Percentiles rank a stretch among this genome's conserved stretches.
phyloP scores from a whole-genome alignment of 306 rosid genomes.

The Vigna unguiculata region DNA sequence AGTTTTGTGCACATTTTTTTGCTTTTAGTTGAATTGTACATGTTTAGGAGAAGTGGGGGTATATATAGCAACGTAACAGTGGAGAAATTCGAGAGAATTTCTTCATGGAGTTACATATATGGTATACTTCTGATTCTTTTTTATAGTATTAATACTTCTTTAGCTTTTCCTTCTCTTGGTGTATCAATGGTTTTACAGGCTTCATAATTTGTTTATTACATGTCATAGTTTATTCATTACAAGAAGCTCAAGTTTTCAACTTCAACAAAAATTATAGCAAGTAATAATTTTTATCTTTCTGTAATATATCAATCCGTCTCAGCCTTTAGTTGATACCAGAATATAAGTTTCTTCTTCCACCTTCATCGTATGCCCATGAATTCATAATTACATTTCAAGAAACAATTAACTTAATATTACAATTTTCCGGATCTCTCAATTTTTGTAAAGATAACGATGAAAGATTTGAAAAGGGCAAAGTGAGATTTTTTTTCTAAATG shows the following conservation, averaged over 20 bases:
- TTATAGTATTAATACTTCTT: neutral
- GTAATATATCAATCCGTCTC: neutral
- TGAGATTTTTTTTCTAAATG: no score
- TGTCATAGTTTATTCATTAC: conserved; percentile 2
- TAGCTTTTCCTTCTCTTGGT: neutral
- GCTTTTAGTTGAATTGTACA: conserved; percentile 27
- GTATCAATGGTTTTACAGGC: conserved; percentile 7
- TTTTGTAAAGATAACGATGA: no score
- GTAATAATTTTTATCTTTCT: neutral
- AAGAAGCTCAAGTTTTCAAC: neutral
- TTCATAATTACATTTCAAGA: no score
- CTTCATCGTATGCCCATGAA: no score
- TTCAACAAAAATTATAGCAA: neutral
- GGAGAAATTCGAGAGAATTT: conserved; percentile 51
- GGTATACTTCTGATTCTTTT: conserved; percentile 57
- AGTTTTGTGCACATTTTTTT: conserved; percentile 38
- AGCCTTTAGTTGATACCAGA: neutral
- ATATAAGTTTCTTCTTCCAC: no score
- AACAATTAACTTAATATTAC: no score
- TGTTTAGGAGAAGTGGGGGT: conserved; percentile 48
- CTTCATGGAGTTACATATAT: conserved; percentile 41
- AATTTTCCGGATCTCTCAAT: no score
- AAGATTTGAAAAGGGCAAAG: no score
- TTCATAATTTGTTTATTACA: neutral
- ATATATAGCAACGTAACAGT: conserved; percentile 59